Conservation (phyloP, 2,329 filamentous ascomycete species). For the Aaosphaeria pasadenensis region DNA sequence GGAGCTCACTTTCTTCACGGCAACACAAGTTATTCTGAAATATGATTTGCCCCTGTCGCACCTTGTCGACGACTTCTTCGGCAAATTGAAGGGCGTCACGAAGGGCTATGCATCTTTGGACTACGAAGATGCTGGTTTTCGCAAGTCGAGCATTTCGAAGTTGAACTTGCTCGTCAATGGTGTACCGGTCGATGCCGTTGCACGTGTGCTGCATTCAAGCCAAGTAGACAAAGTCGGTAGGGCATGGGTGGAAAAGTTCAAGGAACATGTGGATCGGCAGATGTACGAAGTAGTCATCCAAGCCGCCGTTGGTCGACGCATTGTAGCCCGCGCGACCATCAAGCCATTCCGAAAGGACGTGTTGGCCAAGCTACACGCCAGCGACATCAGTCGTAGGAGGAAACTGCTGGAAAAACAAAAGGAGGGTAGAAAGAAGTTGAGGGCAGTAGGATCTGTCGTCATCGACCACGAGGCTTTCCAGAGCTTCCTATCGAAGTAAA, state of each 20-base stretch:
- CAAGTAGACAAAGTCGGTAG: constrained; percentile 79
- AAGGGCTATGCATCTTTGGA: constrained; percentile 96
- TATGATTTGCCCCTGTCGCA: constrained; percentile 87
- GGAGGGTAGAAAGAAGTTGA: constrained; percentile 83
- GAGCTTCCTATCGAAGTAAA: constrained; percentile 56
- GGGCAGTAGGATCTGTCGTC: constrained; percentile 81
- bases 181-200: constrained; percentile 86
- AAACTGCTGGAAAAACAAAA: constrained; percentile 97
- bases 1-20: constrained; percentile 85
- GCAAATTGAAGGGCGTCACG: constrained; percentile 87
- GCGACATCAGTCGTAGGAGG: constrained; percentile 74
- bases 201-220: constrained; percentile 80
- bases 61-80: constrained; percentile 94
- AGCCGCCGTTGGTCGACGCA: constrained; percentile 75
- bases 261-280: constrained; percentile 91
- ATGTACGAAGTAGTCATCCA: constrained; percentile 98
- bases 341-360: constrained; percentile 98
- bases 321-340: constrained; percentile 89
- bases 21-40: constrained; percentile 89
- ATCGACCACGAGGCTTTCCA: constrained; percentile 97
- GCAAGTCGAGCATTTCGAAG: constrained; percentile 76
- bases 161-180: constrained; percentile 94
- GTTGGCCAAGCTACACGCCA: constrained; percentile 85
- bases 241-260: constrained; percentile 93
- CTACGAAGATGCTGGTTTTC: constrained; percentile 93